phyloP scores from a whole-genome alignment of 164 flowering plant genomes.

The Kalanchoe fedtschenkoi region DNA sequence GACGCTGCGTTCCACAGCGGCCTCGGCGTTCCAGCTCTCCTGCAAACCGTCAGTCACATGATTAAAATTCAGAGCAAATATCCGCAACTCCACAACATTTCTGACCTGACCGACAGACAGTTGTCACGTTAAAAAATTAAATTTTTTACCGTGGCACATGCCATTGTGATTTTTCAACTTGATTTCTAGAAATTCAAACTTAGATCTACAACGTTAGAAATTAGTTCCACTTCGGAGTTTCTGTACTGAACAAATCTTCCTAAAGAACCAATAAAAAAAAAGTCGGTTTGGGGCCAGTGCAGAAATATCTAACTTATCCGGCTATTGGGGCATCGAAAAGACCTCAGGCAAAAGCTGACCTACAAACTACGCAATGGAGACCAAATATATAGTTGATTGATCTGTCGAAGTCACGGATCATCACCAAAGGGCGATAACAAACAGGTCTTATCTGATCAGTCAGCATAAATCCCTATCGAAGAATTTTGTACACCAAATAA shows the following conservation, averaged over 20 bases:
- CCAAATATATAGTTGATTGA: not conserved
- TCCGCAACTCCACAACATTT: too few species aligned
- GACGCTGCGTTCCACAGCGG: constrained; percentile 30
- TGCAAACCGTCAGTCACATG: constrained; percentile 12
- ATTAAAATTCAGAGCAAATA: not conserved
- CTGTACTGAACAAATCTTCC: too few species aligned
- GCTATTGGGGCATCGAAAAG: not conserved
- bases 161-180: too few species aligned
- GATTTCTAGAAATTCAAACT: too few species aligned
- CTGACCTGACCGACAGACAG: too few species aligned
- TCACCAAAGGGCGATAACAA: not conserved
- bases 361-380: not conserved
- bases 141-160: too few species aligned
- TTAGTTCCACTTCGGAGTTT: too few species aligned
- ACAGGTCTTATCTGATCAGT: not conserved
- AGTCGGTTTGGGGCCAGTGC: not conserved
- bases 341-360: not conserved
- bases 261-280: not conserved
- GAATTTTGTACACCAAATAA: too few species aligned
- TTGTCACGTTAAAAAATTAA: too few species aligned
- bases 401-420: not conserved
- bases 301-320: not conserved
- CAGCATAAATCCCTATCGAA: not conserved
- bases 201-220: too few species aligned
- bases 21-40: constrained; percentile 29